Evolutionary conservation across 306 rosid genomes (phyloP).

Genomic region (Parietaria judaica): DNA sequence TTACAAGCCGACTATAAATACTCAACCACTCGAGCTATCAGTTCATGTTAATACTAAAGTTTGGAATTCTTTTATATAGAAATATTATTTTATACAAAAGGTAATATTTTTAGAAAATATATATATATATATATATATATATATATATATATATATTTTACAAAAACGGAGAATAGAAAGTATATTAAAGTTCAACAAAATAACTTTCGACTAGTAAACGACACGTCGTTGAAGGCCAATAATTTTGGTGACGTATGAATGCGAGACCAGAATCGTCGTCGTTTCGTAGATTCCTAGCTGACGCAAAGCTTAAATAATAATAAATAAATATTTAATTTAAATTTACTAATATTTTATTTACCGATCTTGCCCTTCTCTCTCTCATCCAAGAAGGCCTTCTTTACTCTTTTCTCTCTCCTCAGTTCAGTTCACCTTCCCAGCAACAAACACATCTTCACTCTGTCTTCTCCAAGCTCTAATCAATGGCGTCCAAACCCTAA

Average conservation of each 20-base stretch:
- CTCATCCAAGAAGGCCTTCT: slow-evolving; percentile 2
- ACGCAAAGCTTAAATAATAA: not conserved
- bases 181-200: no score
- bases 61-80: no score
- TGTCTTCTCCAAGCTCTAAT: not conserved
- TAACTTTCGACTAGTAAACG: not conserved
- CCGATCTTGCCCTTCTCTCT: slow-evolving; percentile 30
- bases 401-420: slow-evolving; percentile 10
- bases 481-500: slow-evolving; percentile 36
- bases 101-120: no score
- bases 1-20: no score
- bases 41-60: no score
- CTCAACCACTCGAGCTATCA: no score
- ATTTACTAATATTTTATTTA: slow-evolving; percentile 16
- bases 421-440: slow-evolving; percentile 28
- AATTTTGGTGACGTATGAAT: slow-evolving; percentile 1
- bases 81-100: no score
- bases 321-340: not conserved
- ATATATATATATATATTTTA: no score
- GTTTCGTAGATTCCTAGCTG: not conserved
- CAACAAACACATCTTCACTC: slow-evolving; percentile 19
- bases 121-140: no score
- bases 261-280: not conserved
- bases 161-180: no score
- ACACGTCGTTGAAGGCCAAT: not conserved